Conservation (phyloP, 495 filamentous ascomycete genomes). For the Penicillium canescens region DNA sequence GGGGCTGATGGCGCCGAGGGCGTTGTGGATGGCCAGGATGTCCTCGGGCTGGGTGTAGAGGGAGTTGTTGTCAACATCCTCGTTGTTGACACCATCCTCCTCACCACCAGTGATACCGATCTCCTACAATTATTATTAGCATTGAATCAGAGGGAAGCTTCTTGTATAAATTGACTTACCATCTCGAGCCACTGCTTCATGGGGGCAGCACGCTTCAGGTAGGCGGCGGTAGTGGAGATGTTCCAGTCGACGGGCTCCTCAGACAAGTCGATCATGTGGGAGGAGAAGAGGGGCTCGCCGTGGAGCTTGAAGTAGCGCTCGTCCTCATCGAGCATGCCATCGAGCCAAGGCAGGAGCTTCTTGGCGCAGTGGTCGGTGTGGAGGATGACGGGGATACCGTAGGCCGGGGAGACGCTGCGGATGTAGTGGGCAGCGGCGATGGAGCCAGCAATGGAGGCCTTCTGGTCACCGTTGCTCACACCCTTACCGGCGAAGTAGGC, state of each 20-base stretch:
- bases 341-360: conserved; percentile 94
- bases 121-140: conserved; percentile 50
- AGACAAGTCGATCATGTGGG: conserved; percentile 96
- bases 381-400: conserved; percentile 88
- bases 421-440: conserved; percentile 93
- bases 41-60: conserved; percentile 98
- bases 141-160: background rate
- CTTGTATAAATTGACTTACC: conserved; percentile 50
- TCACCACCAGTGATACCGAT: conserved; percentile 95
- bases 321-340: conserved; percentile 90
- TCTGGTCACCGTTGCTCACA: conserved; percentile 80
- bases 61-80: conserved; percentile 86
- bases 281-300: conserved; percentile 89
- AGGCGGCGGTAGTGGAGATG: conserved; percentile 85
- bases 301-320: conserved; percentile 91
- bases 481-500: conserved; percentile 95
- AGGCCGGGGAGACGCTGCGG: conserved; percentile 80
- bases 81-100: conserved; percentile 79
- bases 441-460: conserved; percentile 83
- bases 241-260: conserved; percentile 89
- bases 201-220: conserved; percentile 85
- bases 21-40: conserved; percentile 84
- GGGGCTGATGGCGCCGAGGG: conserved; percentile 75
- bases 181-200: conserved; percentile 99
- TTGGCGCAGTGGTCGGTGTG: conserved; percentile 94